Base-by-base conservation (phyloP, 176 grass and related monocot genomes). In the Bothriochloa decipiens region DNA sequence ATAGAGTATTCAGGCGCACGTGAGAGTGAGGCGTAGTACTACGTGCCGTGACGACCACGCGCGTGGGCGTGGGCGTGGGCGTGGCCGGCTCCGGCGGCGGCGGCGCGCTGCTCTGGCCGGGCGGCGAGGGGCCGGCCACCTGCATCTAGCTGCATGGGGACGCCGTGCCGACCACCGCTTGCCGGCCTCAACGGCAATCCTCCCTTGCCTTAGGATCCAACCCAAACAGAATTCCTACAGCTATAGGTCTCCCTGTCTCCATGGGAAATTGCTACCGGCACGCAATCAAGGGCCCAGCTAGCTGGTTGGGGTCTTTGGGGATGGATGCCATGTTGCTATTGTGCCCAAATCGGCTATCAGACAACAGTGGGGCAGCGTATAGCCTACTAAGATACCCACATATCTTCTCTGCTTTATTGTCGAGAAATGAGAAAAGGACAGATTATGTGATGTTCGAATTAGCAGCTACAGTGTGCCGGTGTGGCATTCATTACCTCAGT, bases 21-120 rank as follows among this genome's bases (percentile, higher is more conserved):
- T 84, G 72, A 84, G 61, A 22, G 49, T 11, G 49, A 9, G 20
- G 3, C 22, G 22, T 2, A 39, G 37, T 35, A 35, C 35, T 49
- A 41, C 45, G 62, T 84, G 71, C 72, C 82, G 72, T 76, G 72
- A 55, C 62, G 45, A 76, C 61, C 61, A 84, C 62, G 72, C 72
- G n/a, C n/a, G n/a, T n/a, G n/a, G n/a, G 62, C 72, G 61, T 17
- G 43, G 41, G 26, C 81, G 81, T 60, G 70, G 58, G n/a, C 61
- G 61, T 7, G 20, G 70, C 55, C 81, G 81, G 11, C 40, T 9
- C 82, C 82, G 71, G 14, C 63, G 46, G 32, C 62, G 32, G 62
- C 72, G 79, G 79, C 79, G 12, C 22, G 79, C 33, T 36, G 65
- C 45, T 65, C 29, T 58, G 20, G 20, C 6, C 15, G 55, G 0